Conservation (phyloP, 192 early-diverging fungal species). For the Spinellus fusiger region DNA sequence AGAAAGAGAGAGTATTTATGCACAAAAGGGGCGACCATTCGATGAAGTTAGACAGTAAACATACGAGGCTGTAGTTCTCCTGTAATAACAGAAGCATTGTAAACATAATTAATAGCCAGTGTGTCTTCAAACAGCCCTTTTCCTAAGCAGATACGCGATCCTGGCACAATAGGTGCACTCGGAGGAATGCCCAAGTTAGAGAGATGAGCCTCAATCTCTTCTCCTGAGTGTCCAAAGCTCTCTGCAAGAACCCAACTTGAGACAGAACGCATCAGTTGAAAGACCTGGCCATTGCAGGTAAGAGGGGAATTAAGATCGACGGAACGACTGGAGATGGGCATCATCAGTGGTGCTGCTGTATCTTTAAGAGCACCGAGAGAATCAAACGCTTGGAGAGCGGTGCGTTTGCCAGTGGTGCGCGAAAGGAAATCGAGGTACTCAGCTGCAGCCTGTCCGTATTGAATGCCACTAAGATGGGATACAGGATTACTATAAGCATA, state of each 20-base stretch:
- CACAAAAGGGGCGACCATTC: too few relatives aligned
- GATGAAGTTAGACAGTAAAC: background rate
- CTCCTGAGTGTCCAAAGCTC: conserved; percentile 10
- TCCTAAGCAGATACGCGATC: conserved; percentile 9
- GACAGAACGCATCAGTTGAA: conserved; percentile 7
- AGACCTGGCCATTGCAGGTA: conserved; percentile 10
- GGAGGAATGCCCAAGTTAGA: conserved; percentile 5
- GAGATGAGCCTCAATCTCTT: background rate
- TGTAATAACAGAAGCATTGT: background rate
- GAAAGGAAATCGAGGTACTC: conserved; percentile 10
- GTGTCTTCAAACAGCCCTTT: background rate
- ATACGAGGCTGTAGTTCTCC: background rate
- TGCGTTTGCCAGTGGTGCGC: background rate
- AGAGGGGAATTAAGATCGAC: background rate
- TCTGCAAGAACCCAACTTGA: conserved; percentile 2
- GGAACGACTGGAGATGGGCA: background rate
- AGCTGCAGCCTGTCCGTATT: conserved; percentile 12
- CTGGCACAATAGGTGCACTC: conserved; percentile 7
- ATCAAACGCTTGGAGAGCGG: conserved; percentile 3
- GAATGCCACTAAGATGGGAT: conserved; percentile 1
- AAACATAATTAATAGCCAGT: conserved; percentile 2
- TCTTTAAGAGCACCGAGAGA: background rate
- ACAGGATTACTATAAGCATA: conserved; percentile 18
- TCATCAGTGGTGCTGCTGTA: conserved; percentile 1
- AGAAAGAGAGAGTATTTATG: background rate